Evolutionary conservation across 495 filamentous ascomycete species (phyloP).

Genomic region (Paragyromitra xinjiangensis): DNA sequence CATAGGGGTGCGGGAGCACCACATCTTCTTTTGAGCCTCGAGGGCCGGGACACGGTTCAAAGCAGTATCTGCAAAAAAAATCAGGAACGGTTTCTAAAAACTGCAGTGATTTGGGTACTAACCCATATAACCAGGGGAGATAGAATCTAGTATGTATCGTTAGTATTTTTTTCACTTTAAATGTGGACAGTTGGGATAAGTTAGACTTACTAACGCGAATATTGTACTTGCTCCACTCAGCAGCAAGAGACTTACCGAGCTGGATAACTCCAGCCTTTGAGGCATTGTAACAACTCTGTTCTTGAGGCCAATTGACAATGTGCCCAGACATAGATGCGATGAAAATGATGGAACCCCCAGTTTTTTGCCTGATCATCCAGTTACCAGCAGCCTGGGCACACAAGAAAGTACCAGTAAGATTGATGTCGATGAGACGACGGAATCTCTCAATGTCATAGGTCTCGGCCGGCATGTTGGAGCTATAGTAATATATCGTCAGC

Average conservation of each 20-base stretch:
- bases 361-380: conserved; percentile 70
- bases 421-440: conserved; percentile 77
- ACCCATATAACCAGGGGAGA: conserved; percentile 81
- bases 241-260: conserved; percentile 77
- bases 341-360: conserved; percentile 72
- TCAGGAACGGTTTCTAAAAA: conserved; percentile 19
- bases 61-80: conserved; percentile 64
- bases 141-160: conserved; percentile 63
- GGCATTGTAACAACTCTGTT: conserved; percentile 80
- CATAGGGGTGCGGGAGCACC: conserved; percentile 75
- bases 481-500: conserved; percentile 60
- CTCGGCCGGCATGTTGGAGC: conserved; percentile 72
- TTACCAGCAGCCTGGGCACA: conserved; percentile 71
- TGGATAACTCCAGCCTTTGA: conserved; percentile 82
- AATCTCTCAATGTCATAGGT: conserved; percentile 68
- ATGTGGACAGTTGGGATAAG: not conserved
- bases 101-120: not conserved
- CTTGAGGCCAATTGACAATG: conserved; percentile 82
- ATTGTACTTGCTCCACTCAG: conserved; percentile 78
- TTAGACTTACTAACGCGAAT: conserved; percentile 69
- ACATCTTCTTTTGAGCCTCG: conserved; percentile 80
- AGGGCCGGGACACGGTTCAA: conserved; percentile 76
- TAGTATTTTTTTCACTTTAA: not conserved
- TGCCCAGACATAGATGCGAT: conserved; percentile 81
- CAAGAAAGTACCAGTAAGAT: conserved; percentile 76